Conservation (phyloP, 139 green algal genomes). For the Microglena sp. region DNA sequence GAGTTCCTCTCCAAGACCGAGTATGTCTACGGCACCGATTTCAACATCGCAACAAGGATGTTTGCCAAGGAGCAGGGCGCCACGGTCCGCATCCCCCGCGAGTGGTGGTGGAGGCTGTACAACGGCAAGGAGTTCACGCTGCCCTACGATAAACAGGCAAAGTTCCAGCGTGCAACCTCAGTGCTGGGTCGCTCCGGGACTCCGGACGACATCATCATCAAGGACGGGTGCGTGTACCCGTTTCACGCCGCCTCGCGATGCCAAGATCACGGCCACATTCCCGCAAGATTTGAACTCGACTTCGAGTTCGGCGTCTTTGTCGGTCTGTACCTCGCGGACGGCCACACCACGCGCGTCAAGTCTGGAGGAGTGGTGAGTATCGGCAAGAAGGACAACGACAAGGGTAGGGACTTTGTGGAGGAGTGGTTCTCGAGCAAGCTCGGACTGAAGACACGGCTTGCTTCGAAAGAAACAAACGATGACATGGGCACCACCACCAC, state of each 20-base stretch:
- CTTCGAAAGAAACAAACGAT: too few relatives aligned
- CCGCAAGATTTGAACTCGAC: slow-evolving; percentile 1
- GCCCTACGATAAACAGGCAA: neutral
- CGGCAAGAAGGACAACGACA: too few relatives aligned
- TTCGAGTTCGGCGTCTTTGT: slow-evolving; percentile 2
- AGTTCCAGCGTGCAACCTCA: neutral
- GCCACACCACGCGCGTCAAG: too few relatives aligned
- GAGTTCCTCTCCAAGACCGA: slow-evolving; percentile 1
- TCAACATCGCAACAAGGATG: neutral
- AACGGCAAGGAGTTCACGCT: slow-evolving; percentile 1
- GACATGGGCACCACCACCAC: too few relatives aligned
- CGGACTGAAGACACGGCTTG: too few relatives aligned
- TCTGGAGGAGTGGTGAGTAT: too few relatives aligned
- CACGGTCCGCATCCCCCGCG: neutral
- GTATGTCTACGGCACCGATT: slow-evolving; percentile 1
- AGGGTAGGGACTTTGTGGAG: too few relatives aligned
- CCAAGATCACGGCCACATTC: neutral
- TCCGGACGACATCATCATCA: neutral
- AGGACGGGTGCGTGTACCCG: slow-evolving; percentile 6
- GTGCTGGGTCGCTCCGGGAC: neutral
- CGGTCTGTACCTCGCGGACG: slow-evolving; percentile 9
- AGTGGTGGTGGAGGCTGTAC: slow-evolving; percentile 1
- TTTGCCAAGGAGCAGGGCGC: neutral
- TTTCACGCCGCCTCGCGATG: neutral
- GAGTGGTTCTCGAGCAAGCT: too few relatives aligned